These are phyloP conservation scores for Umbelopsis vinacea DNA, from an alignment of 192 early-diverging fungal genomes.

Conservation along the genomic window DNA sequence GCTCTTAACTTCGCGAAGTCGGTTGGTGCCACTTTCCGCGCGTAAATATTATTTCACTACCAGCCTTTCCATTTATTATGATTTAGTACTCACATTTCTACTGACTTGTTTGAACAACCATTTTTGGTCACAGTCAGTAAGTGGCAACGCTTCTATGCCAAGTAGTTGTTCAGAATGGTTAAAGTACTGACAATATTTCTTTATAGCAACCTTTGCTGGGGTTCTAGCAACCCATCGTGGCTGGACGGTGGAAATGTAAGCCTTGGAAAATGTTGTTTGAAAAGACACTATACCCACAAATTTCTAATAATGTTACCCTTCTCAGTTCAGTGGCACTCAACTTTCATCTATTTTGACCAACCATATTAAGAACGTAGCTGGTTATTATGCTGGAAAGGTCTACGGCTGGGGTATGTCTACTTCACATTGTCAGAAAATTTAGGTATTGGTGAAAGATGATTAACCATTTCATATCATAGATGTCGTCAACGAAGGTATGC, in stretches of 20 bases:
- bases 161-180: neutral
- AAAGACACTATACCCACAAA: neutral
- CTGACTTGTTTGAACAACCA: neutral
- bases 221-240: neutral
- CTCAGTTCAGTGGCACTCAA: neutral
- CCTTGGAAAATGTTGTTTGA: neutral
- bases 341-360: neutral
- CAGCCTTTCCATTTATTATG: too few species aligned
- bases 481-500: slow-evolving; percentile 17
- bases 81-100: too few species aligned
- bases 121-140: neutral
- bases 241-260: neutral
- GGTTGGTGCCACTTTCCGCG: slow-evolving; percentile 17
- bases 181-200: neutral
- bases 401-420: neutral
- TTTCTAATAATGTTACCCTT: neutral
- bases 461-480: neutral
- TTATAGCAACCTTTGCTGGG: slow-evolving; percentile 21
- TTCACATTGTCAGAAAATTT: neutral
- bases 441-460: neutral
- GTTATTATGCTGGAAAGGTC: neutral
- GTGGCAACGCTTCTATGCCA: neutral
- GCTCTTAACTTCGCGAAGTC: neutral
- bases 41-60: neutral
- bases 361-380: neutral